phyloP scores from a whole-genome alignment of 1,139 yeast genomes.

The Candida sanyaensis region DNA sequence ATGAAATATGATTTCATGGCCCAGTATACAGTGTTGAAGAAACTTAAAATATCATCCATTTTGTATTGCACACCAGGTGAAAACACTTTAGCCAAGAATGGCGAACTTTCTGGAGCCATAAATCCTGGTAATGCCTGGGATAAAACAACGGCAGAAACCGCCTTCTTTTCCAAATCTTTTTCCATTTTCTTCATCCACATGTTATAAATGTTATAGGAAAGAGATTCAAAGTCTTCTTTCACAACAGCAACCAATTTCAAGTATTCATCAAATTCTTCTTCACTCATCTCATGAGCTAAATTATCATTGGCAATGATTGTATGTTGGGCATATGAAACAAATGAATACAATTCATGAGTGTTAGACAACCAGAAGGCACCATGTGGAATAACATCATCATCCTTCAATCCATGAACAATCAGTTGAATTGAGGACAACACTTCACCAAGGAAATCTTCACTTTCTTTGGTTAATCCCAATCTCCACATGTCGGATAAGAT shows the following conservation, averaged over 20 bases:
- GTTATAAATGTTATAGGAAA: conserved; percentile 91
- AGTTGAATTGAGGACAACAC: conserved; percentile 87
- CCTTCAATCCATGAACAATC: conserved; percentile 68
- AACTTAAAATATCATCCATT: conserved; percentile 93
- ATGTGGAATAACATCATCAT: conserved; percentile 84
- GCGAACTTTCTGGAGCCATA: conserved; percentile 83
- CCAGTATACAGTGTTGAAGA: conserved; percentile 90
- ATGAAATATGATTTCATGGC: conserved; percentile 91
- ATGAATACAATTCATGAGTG: conserved; percentile 93
- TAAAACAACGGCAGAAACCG: conserved; percentile 89
- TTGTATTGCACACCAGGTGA: conserved; percentile 72
- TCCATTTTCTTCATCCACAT: conserved; percentile 98
- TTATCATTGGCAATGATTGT: conserved; percentile 84
- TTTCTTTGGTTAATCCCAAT: conserved; percentile 87
- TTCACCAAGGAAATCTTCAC: conserved; percentile 89
- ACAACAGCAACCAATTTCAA: conserved; percentile 88
- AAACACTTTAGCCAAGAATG: conserved; percentile 83
- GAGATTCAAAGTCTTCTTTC: conserved; percentile 90
- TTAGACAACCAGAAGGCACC: conserved; percentile 99
- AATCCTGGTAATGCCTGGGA: conserved; percentile 97
- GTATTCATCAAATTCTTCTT: conserved; percentile 87
- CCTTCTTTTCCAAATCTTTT: conserved; percentile 87
- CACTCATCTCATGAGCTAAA: conserved; percentile 82
- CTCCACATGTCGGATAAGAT: conserved; percentile 98
- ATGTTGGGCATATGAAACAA: conserved; percentile 90